Base-by-base conservation (phyloP, 179 eudicot species). In the Patellifolia procumbens region DNA sequence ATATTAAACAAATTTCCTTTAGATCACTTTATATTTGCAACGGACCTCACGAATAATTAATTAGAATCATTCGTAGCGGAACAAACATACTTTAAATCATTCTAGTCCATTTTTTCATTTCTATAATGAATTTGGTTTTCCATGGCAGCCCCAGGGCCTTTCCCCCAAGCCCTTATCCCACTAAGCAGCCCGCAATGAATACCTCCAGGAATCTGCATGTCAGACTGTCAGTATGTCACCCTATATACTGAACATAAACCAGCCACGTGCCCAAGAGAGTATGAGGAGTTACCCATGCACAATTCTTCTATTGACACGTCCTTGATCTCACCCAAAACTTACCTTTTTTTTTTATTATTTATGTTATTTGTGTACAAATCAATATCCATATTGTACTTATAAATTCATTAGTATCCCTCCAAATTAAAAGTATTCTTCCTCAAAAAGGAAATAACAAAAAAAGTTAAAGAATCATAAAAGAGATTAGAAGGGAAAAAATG, bases 141-240 rank as follows among this genome's bases (percentile, higher is more conserved):
- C n/a, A n/a, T n/a, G n/a, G n/a, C n/a, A n/a, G n/a, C n/a, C n/a
- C n/a, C n/a, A n/a, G n/a, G n/a, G n/a, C n/a, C n/a, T n/a, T n/a
- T n/a, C n/a, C n/a, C n/a, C n/a, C n/a, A n/a, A n/a, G n/a, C n/a
- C n/a, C n/a, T n/a, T n/a, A n/a, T n/a, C n/a, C n/a, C n/a, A n/a
- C n/a, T n/a, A n/a, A n/a, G n/a, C n/a, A n/a, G n/a, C n/a, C n/a
- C n/a, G n/a, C n/a, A n/a, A n/a, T n/a, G n/a, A n/a, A n/a, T n/a
- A n/a, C n/a, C n/a, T n/a, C n/a, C n/a, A n/a, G 8, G 26, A 15
- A 26, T 32, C 20, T 22, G 28, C 15, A 35, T 29, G n/a, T n/a
- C n/a, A n/a, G n/a, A n/a, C n/a, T n/a, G n/a, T 42, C 35, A n/a
- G 71, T 32, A 45, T 68, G 73, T 42, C 53, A 73, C 52, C 66